These are phyloP conservation scores for Tylopilus balloui DNA, from an alignment of 768 basidiomycete genomes.

Conservation along the genomic window DNA sequence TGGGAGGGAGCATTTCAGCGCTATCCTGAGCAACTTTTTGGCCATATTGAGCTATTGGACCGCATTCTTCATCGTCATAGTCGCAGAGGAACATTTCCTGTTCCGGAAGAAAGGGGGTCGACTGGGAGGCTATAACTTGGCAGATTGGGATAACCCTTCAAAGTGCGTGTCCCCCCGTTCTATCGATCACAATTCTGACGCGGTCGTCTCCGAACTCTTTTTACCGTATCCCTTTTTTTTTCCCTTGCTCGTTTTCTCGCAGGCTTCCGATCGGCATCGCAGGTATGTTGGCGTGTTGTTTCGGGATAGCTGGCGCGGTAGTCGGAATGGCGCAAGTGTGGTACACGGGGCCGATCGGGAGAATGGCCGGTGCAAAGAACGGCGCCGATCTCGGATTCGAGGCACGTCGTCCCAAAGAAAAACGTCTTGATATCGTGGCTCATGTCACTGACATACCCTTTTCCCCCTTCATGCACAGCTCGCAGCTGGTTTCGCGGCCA, in stretches of 20 bases:
- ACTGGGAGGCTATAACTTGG: constrained; percentile 49
- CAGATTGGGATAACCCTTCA: constrained; percentile 42
- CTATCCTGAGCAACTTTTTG: constrained; percentile 41
- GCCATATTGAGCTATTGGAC: constrained; percentile 44
- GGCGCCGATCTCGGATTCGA: constrained; percentile 57
- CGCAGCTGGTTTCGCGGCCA: constrained; percentile 42
- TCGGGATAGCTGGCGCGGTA: constrained; percentile 46
- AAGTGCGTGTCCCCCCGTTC: constrained; percentile 26
- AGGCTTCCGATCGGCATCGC: constrained; percentile 48
- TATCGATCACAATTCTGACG: neutral
- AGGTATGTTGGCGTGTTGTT: constrained; percentile 43
- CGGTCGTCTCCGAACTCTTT: neutral
- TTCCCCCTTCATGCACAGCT: constrained; percentile 24
- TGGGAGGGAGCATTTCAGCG: constrained; percentile 43
- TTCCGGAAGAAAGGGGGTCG: constrained; percentile 38
- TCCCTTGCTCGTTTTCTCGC: neutral
- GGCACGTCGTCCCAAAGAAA: constrained; percentile 27
- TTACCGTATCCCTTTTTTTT: neutral
- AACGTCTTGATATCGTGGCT: neutral
- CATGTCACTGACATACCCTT: neutral
- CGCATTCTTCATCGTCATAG: constrained; percentile 43
- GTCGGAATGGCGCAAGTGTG: constrained; percentile 51
- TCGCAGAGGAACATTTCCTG: constrained; percentile 44
- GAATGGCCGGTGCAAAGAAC: constrained; percentile 35
- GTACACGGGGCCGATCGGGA: constrained; percentile 49